phyloP scores from a whole-genome alignment of 1,139 yeast species.

The Magnusiomyces suaveolens region DNA sequence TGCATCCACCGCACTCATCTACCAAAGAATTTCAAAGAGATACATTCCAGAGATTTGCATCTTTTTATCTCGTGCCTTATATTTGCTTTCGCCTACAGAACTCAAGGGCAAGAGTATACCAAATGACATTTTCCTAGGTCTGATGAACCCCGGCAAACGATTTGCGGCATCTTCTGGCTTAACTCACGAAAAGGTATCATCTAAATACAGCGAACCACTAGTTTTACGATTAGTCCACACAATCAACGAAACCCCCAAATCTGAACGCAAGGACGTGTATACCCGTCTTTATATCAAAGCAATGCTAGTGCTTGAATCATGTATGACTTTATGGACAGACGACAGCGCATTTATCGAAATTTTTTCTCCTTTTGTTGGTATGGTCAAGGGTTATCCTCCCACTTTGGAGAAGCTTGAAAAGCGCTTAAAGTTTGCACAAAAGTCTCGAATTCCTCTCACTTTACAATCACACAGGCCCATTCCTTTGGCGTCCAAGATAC shows the following conservation, averaged over 20 bases:
- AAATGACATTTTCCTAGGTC: slow-evolving; percentile 8
- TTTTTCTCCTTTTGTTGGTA: slow-evolving; percentile 34
- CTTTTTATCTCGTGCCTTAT: slow-evolving; percentile 38
- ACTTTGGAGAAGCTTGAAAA: slow-evolving; percentile 33
- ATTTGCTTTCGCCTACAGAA: slow-evolving; percentile 13
- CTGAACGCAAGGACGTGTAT: not conserved
- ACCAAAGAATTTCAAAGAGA: slow-evolving; percentile 73
- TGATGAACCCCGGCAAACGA: not conserved
- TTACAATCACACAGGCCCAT: slow-evolving; percentile 81
- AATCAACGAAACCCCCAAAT: not conserved
- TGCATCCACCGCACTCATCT: slow-evolving; percentile 54
- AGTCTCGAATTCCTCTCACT: slow-evolving; percentile 61
- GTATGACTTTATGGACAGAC: slow-evolving; percentile 49
- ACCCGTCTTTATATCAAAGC: slow-evolving; percentile 11
- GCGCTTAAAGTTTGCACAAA: slow-evolving; percentile 40
- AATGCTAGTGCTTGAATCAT: slow-evolving; percentile 7
- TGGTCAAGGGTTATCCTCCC: slow-evolving; percentile 5
- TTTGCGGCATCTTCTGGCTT: not conserved
- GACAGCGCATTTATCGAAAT: slow-evolving; percentile 54
- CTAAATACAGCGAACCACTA: not conserved
- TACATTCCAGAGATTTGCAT: slow-evolving; percentile 67
- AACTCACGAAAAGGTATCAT: not conserved
- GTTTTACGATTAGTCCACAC: not conserved
- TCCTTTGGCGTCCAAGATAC: slow-evolving; percentile 77
- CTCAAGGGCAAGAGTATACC: slow-evolving; percentile 6